A percentile compares a stretch with the other conserved stretches of the same genome.
phyloP scores from a whole-genome alignment of 257 asterid species.

The Gentiana dahurica region DNA sequence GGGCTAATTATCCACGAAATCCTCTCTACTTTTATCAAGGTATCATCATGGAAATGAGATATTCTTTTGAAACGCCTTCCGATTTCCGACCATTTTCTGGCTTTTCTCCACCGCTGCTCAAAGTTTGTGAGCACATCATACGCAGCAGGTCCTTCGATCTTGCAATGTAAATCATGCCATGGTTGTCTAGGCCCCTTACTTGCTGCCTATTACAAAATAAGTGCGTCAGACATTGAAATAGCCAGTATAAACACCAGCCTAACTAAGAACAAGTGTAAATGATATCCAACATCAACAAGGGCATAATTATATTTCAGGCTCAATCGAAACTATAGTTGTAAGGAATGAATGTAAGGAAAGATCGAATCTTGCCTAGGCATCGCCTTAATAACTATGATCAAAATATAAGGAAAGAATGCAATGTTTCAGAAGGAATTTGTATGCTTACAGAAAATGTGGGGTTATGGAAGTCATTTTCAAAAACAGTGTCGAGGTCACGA shows the following conservation, averaged over 20 bases:
- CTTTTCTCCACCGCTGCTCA: slow-evolving; percentile 94
- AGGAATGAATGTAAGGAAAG: too few species aligned
- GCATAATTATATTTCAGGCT: too few species aligned
- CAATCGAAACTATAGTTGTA: too few species aligned
- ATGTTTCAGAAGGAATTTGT: neutral
- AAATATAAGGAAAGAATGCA: too few species aligned
- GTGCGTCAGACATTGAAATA: neutral
- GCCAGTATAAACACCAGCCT: neutral
- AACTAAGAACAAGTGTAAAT: neutral
- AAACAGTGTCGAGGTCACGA: slow-evolving; percentile 72
- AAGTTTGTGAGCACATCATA: slow-evolving; percentile 92
- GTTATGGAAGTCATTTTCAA: slow-evolving; percentile 72
- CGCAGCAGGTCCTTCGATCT: slow-evolving; percentile 95
- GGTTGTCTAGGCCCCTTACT: slow-evolving; percentile 80
- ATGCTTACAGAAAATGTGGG: slow-evolving; percentile 76
- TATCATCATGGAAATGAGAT: slow-evolving; percentile 84
- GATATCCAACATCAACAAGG: neutral
- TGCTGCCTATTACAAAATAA: slow-evolving; percentile 48
- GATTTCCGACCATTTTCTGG: slow-evolving; percentile 84
- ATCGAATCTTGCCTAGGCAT: too few species aligned
- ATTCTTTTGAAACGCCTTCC: slow-evolving; percentile 59
- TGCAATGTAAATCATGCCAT: slow-evolving; percentile 98
- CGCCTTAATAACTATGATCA: too few species aligned
- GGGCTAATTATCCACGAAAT: slow-evolving; percentile 94
- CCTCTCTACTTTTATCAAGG: slow-evolving; percentile 69